A percentile compares a stretch with the other conserved stretches of the same genome.
These are phyloP conservation scores for Buddleja alternifolia DNA, from an alignment of 257 asterid species.

Conservation along the genomic window DNA sequence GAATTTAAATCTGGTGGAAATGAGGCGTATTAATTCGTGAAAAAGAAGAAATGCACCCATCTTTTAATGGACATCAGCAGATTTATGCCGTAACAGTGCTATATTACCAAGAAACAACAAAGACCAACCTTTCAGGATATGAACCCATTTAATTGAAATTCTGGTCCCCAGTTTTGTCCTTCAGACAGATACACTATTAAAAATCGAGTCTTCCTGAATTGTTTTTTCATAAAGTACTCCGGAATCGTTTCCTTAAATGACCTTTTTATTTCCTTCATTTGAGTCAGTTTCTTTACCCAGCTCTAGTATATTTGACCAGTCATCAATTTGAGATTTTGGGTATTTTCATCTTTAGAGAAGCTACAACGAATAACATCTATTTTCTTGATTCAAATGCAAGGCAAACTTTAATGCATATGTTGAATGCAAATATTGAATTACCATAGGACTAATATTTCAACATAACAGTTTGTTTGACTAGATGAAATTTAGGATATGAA, in stretches of 20 bases:
- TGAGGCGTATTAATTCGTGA: neutral
- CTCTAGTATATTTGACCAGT: conserved; percentile 5
- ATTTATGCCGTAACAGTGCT: neutral
- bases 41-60: conserved; percentile 12
- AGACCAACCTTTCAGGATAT: neutral
- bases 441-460: neutral
- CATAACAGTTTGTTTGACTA: neutral
- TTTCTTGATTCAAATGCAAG: conserved; percentile 3
- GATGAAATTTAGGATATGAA: neutral
- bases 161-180: conserved; percentile 4
- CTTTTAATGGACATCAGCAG: neutral
- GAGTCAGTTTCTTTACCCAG: neutral
- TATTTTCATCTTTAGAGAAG: conserved; percentile 2
- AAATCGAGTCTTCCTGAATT: conserved; percentile 1
- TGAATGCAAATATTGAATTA: neutral
- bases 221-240: neutral
- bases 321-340: conserved; percentile 2
- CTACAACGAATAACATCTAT: neutral
- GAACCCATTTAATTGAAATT: neutral
- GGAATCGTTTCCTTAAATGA: neutral
- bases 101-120: conserved; percentile 11
- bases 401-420: neutral
- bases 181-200: neutral
- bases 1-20: neutral
- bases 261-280: neutral